Evolutionary conservation across 2,329 filamentous ascomycete genomes (phyloP).

Genomic region (Fusarium citri): DNA sequence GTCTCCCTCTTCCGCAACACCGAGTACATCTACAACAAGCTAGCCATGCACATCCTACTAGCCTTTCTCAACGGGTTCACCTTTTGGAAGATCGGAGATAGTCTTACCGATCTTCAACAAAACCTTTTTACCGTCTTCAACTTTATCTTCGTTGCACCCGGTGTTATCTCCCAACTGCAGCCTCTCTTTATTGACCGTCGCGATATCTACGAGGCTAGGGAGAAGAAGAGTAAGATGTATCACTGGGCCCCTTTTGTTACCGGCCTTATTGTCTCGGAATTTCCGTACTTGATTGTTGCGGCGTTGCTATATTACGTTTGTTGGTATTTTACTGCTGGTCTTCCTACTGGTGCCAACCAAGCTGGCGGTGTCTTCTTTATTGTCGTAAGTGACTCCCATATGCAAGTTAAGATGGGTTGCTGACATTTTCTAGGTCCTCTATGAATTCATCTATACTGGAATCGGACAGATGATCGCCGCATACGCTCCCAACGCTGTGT

Average conservation of each 20-base stretch:
- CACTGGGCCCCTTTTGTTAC: constrained; percentile 70
- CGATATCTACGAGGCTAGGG: constrained; percentile 61
- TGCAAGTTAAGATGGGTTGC: neutral
- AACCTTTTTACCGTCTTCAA: constrained; percentile 71
- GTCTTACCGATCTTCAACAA: constrained; percentile 64
- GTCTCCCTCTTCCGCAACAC: constrained; percentile 73
- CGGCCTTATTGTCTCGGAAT: constrained; percentile 61
- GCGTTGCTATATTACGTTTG: constrained; percentile 62
- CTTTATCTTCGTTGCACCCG: constrained; percentile 71
- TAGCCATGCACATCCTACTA: constrained; percentile 65
- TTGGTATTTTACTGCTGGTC: constrained; percentile 70
- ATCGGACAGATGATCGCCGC: constrained; percentile 72
- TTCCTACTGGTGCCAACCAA: constrained; percentile 55
- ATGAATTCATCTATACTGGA: constrained; percentile 69
- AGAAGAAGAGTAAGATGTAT: constrained; percentile 66
- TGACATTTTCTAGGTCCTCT: constrained; percentile 49
- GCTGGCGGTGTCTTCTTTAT: constrained; percentile 65
- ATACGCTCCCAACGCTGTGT: constrained; percentile 70
- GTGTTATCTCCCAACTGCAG: constrained; percentile 62
- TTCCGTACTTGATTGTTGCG: constrained; percentile 59
- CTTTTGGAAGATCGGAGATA: constrained; percentile 69
- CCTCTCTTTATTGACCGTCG: constrained; percentile 61
- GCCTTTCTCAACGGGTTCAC: constrained; percentile 71
- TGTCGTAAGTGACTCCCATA: constrained; percentile 53
- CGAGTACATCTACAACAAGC: constrained; percentile 74